Evolutionary conservation across 208 protist species (phyloP).

Genomic region (Phytomonas sp.): DNA sequence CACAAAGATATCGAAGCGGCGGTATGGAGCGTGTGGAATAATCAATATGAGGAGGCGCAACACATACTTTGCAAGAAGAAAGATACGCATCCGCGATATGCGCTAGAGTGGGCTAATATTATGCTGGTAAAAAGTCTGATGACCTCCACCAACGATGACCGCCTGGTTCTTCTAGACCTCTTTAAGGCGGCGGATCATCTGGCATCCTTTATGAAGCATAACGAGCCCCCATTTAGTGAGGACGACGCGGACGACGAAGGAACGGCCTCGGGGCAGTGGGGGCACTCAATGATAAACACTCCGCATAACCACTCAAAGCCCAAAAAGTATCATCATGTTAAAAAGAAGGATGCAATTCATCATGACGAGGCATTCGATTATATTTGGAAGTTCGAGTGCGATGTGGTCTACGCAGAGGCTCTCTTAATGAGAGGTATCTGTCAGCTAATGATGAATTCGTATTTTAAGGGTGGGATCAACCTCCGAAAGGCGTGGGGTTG

Average conservation of each 20-base stretch:
- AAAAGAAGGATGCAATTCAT: slow-evolving; percentile 44
- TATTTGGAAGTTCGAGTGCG: slow-evolving; percentile 87
- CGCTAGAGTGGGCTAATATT: slow-evolving; percentile 75
- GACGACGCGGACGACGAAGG: slow-evolving; percentile 20
- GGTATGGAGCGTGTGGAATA: slow-evolving; percentile 77
- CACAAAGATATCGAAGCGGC: slow-evolving; percentile 44
- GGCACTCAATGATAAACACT: slow-evolving; percentile 10
- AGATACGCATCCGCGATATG: slow-evolving; percentile 68
- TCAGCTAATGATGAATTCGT: slow-evolving; percentile 90
- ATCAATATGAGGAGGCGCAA: slow-evolving; percentile 61
- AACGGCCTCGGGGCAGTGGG: not conserved
- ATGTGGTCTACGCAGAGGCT: slow-evolving; percentile 83
- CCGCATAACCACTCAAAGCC: slow-evolving; percentile 15
- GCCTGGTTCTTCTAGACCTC: slow-evolving; percentile 53
- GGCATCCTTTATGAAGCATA: slow-evolving; percentile 63
- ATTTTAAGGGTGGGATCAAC: slow-evolving; percentile 85
- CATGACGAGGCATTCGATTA: slow-evolving; percentile 46
- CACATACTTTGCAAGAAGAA: slow-evolving; percentile 51
- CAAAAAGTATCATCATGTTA: slow-evolving; percentile 59
- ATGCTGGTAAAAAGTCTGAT: slow-evolving; percentile 72
- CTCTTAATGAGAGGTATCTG: slow-evolving; percentile 72
- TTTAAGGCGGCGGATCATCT: slow-evolving; percentile 75
- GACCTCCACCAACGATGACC: slow-evolving; percentile 73
- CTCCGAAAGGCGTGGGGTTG: slow-evolving; percentile 84
- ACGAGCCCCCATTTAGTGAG: slow-evolving; percentile 31